Percentiles rank a stretch among this genome's conserved stretches.
Evolutionary conservation across 176 grass and related monocot species (phyloP).

Genomic region (Poa pratensis): DNA sequence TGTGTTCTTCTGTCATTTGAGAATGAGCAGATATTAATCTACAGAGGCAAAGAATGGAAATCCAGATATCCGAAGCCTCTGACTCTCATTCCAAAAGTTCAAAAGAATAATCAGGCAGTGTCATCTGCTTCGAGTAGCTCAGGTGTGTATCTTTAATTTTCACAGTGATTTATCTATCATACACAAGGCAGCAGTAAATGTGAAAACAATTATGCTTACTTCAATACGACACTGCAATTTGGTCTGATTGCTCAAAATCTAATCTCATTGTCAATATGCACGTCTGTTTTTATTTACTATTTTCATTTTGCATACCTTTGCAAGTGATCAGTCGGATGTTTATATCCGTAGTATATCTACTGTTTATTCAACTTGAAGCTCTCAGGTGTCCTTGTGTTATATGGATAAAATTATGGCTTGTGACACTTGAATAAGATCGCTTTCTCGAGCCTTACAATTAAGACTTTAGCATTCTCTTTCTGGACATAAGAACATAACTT

Average conservation of each 20-base stretch:
- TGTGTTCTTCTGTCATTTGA: conserved; percentile 95
- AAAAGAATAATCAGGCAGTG: conserved; percentile 30
- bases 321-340: conserved; percentile 1
- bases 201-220: neutral
- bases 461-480: neutral
- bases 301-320: conserved; percentile 21
- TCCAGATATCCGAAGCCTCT: conserved; percentile 68
- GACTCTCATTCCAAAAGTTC: conserved; percentile 51
- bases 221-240: conserved; percentile 3
- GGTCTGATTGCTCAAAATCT: conserved; percentile 8
- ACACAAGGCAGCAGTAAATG: conserved; percentile 7
- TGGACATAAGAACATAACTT: conserved; percentile 21
- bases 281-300: conserved; percentile 15
- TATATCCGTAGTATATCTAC: neutral
- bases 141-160: conserved; percentile 49
- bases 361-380: conserved; percentile 2
- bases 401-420: neutral
- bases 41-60: conserved; percentile 90
- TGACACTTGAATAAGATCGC: neutral
- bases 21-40: conserved; percentile 85
- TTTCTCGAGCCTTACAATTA: conserved; percentile 1
- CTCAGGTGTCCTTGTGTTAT: neutral
- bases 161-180: neutral
- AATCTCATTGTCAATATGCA: neutral
- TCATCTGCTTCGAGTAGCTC: conserved; percentile 53